Evolutionary conservation across 768 basidiomycete species (phyloP).

Genomic region (Calocera cornea): DNA sequence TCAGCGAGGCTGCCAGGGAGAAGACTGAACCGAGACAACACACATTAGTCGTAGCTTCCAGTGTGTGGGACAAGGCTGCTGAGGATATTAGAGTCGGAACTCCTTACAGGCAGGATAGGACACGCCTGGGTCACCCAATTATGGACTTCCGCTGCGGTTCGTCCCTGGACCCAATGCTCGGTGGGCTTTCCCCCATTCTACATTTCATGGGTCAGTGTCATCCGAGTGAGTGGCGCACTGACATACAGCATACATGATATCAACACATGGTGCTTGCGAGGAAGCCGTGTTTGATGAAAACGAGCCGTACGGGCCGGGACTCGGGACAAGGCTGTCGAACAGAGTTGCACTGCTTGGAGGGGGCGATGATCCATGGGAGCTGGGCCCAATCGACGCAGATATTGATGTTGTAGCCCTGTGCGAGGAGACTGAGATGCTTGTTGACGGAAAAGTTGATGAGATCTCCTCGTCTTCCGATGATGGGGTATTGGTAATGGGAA

Average conservation of each 20-base stretch:
- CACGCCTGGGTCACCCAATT: background rate
- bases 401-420: no score
- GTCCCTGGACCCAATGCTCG: background rate
- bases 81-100: background rate
- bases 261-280: background rate
- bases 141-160: background rate
- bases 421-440: no score
- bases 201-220: background rate
- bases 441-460: no score
- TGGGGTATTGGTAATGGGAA: no score
- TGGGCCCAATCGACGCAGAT: no score
- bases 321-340: no score
- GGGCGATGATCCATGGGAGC: background rate
- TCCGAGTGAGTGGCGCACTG: background rate
- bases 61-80: background rate
- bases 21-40: background rate
- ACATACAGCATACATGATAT: background rate
- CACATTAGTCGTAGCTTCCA: background rate
- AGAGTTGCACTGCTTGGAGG: background rate
- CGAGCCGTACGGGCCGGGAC: background rate
- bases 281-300: background rate
- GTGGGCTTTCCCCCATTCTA: background rate
- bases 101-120: background rate
- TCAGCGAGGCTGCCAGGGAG: background rate
- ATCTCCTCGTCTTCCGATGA: no score